Conservation (phyloP, 371 early-diverging fungal species). For the Mortierella sp. region DNA sequence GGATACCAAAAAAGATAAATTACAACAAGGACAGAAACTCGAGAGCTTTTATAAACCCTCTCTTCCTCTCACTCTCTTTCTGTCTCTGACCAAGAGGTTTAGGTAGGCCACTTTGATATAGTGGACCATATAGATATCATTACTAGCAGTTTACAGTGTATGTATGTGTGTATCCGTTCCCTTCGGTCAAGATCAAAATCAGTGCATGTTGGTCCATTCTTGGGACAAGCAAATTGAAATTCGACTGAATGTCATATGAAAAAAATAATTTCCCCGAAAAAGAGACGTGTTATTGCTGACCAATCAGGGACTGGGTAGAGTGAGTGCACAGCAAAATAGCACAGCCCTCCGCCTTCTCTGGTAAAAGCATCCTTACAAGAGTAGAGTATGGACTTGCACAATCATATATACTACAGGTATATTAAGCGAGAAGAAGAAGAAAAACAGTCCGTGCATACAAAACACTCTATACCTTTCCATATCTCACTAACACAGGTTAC, state of each 20-base stretch:
- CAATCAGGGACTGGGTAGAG: too few species aligned
- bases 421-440: too few species aligned
- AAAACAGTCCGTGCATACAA: too few species aligned
- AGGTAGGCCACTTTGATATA: not conserved
- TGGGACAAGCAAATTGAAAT: not conserved
- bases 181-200: slow-evolving; percentile 4
- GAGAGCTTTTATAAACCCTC: not conserved
- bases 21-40: not conserved
- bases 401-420: too few species aligned
- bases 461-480: not conserved
- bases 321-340: too few species aligned
- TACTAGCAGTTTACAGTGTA: not conserved
- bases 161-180: not conserved
- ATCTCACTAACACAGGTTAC: not conserved
- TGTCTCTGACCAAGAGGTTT: not conserved
- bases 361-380: too few species aligned
- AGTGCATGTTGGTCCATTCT: not conserved
- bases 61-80: not conserved
- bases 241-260: not conserved
- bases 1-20: not conserved
- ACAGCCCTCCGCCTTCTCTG: too few species aligned
- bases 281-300: too few species aligned
- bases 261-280: not conserved
- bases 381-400: too few species aligned
- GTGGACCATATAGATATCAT: not conserved